A percentile compares a stretch with the other conserved stretches of the same genome.
phyloP scores from a whole-genome alignment of 2,329 filamentous ascomycete species.

The Ophiocordyceps camponoti-saundersi region DNA sequence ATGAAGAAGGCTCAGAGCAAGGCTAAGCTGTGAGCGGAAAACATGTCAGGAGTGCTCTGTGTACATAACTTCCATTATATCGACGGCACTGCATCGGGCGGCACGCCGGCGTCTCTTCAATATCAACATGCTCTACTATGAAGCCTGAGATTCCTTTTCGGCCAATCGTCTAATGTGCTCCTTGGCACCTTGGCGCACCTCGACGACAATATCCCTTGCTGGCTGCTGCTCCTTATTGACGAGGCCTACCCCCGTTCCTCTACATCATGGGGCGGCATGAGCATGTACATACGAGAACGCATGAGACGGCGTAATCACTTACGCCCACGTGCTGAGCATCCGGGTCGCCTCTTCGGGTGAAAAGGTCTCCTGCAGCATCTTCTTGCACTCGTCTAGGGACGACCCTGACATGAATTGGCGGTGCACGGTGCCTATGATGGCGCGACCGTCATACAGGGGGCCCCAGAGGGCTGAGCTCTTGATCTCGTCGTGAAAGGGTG shows the following conservation, averaged over 20 bases:
- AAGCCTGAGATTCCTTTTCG: slow-evolving; percentile 2
- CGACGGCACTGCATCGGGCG: not conserved
- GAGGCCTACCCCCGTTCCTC: slow-evolving; percentile 26
- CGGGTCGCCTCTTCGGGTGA: slow-evolving; percentile 14
- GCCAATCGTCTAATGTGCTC: slow-evolving; percentile 14
- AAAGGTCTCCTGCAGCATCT: slow-evolving; percentile 19
- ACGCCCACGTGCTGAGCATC: slow-evolving; percentile 21
- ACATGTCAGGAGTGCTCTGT: not conserved
- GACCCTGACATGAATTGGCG: slow-evolving; percentile 20
- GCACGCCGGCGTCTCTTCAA: not conserved
- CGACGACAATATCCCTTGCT: slow-evolving; percentile 24
- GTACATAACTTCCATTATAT: not conserved
- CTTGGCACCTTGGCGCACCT: slow-evolving; percentile 20
- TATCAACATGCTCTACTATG: not conserved
- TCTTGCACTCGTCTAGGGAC: slow-evolving; percentile 23
- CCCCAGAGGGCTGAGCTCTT: slow-evolving; percentile 22
- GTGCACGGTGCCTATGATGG: slow-evolving; percentile 21
- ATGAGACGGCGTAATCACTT: slow-evolving; percentile 5
- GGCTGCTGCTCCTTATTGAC: slow-evolving; percentile 20
- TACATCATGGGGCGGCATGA: slow-evolving; percentile 3
- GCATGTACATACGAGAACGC: not conserved
- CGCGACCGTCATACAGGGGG: slow-evolving; percentile 25
- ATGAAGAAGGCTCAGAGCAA: slow-evolving; percentile 74
- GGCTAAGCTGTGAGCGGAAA: slow-evolving; percentile 56
- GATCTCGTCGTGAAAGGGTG: slow-evolving; percentile 25